Evolutionary conservation across 2,329 filamentous ascomycete genomes (phyloP).

Genomic region (Fusarium pilosicola): DNA sequence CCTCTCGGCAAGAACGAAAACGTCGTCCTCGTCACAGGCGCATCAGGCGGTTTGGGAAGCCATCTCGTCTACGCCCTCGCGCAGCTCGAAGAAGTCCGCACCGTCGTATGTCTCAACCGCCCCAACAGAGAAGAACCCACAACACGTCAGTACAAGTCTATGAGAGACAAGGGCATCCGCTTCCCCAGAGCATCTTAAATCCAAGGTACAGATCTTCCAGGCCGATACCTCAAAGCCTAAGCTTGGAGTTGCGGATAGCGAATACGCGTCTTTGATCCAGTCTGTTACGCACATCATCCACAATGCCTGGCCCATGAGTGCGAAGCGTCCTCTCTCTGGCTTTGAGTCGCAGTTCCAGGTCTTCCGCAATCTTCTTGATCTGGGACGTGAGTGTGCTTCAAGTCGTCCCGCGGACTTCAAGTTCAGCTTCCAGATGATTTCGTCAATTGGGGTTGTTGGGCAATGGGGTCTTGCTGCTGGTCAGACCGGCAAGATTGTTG

Average conservation of each 20-base stretch:
- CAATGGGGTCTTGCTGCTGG: constrained; percentile 18
- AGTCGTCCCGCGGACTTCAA: constrained; percentile 9
- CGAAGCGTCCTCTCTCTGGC: constrained; percentile 26
- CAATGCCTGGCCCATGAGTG: constrained; percentile 40
- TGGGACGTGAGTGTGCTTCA: neutral
- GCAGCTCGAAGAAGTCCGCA: constrained; percentile 12
- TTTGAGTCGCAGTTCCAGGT: constrained; percentile 37
- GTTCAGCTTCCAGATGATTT: constrained; percentile 33
- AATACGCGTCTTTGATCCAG: neutral
- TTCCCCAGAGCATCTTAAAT: constrained; percentile 13
- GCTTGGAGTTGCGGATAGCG: neutral
- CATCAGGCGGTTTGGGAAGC: constrained; percentile 13
- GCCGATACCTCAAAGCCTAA: constrained; percentile 10
- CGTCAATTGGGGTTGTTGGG: constrained; percentile 18
- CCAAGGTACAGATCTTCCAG: constrained; percentile 13
- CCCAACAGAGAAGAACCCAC: neutral
- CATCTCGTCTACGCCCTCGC: constrained; percentile 28
- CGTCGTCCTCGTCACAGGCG: constrained; percentile 15
- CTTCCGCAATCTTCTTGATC: constrained; percentile 29
- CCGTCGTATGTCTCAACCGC: constrained; percentile 19
- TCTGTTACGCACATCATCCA: constrained; percentile 26
- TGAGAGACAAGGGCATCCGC: constrained; percentile 29
- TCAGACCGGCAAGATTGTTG: constrained; percentile 18
- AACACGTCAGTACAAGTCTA: constrained; percentile 14
- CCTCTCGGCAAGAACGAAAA: neutral